A percentile compares a stretch with the other conserved stretches of the same genome.
Evolutionary conservation across 2,329 filamentous ascomycete genomes (phyloP).

Genomic region (Metarhizium robertsii): DNA sequence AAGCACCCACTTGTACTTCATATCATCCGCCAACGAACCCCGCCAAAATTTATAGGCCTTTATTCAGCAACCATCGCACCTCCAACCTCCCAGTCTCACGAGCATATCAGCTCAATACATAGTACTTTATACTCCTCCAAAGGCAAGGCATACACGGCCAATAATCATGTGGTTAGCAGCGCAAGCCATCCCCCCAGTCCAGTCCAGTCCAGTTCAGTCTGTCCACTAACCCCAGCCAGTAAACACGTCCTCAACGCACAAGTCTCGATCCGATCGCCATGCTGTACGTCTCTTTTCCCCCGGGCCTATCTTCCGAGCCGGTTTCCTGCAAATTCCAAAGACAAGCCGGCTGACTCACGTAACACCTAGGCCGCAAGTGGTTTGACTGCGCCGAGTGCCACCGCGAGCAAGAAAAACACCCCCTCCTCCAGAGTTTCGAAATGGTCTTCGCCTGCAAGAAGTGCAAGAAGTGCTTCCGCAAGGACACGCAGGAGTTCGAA

Average conservation of each 20-base stretch:
- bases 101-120: background rate
- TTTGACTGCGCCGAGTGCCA: slow-evolving; percentile 98
- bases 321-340: background rate
- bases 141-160: background rate
- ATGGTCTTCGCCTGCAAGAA: slow-evolving; percentile 98
- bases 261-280: slow-evolving; percentile 89
- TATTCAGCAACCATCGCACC: too few species aligned
- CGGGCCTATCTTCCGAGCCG: background rate
- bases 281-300: slow-evolving; percentile 54
- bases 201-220: background rate
- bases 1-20: too few species aligned
- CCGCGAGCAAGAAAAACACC: slow-evolving; percentile 67
- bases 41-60: too few species aligned
- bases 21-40: too few species aligned
- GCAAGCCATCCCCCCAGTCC: background rate
- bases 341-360: background rate
- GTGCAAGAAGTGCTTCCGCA: slow-evolving; percentile 96
- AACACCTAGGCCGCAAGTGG: slow-evolving; percentile 72
- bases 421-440: slow-evolving; percentile 67
- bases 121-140: background rate
- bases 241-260: slow-evolving; percentile 98
- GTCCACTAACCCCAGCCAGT: slow-evolving; percentile 35
- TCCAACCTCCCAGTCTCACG: background rate
- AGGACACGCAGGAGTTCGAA: slow-evolving; percentile 85
- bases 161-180: background rate